Conservation (phyloP, 768 basidiomycete genomes). For the Austroboletus eburneus region DNA sequence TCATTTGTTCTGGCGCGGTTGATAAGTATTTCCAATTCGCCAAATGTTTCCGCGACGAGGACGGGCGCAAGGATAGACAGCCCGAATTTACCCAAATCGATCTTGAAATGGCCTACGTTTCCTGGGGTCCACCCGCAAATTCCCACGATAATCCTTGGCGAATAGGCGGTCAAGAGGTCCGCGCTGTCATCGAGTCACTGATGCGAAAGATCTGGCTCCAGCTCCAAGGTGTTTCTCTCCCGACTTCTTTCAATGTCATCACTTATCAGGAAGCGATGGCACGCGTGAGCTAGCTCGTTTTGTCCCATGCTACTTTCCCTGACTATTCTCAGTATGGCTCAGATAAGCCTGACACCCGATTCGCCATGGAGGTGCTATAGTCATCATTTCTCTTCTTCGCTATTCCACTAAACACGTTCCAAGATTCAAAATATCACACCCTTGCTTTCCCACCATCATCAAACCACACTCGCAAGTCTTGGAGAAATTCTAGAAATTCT, state of each 20-base stretch:
- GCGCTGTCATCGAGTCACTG: conserved; percentile 71
- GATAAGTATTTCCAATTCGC: conserved; percentile 92
- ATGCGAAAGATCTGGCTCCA: conserved; percentile 74
- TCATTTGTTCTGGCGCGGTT: conserved; percentile 86
- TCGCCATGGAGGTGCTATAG: conserved; percentile 73
- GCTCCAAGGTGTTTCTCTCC: conserved; percentile 58
- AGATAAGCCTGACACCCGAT: conserved; percentile 92
- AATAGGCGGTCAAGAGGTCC: conserved; percentile 83
- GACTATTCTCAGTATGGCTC: conserved; percentile 69
- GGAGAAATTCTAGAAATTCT: conserved; percentile 32
- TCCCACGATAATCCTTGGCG: conserved; percentile 52
- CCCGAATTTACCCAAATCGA: conserved; percentile 98
- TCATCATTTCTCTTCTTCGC: conserved; percentile 1
- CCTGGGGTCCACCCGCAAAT: conserved; percentile 52
- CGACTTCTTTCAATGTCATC: conserved; percentile 70
- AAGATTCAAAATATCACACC: conserved; percentile 35
- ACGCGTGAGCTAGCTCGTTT: conserved; percentile 47
- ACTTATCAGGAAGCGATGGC: conserved; percentile 91
- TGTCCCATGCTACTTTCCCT: conserved; percentile 12
- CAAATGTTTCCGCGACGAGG: conserved; percentile 93
- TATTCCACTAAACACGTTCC: conserved; percentile 10
- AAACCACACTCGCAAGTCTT: conserved; percentile 19
- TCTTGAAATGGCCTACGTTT: conserved; percentile 93
- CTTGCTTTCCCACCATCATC: conserved; percentile 26
- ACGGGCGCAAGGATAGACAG: conserved; percentile 90